Percentiles rank a stretch among this genome's conserved stretches.
Evolutionary conservation across 169 alveolate species (phyloP).

Genomic region (Fabrea salina): DNA sequence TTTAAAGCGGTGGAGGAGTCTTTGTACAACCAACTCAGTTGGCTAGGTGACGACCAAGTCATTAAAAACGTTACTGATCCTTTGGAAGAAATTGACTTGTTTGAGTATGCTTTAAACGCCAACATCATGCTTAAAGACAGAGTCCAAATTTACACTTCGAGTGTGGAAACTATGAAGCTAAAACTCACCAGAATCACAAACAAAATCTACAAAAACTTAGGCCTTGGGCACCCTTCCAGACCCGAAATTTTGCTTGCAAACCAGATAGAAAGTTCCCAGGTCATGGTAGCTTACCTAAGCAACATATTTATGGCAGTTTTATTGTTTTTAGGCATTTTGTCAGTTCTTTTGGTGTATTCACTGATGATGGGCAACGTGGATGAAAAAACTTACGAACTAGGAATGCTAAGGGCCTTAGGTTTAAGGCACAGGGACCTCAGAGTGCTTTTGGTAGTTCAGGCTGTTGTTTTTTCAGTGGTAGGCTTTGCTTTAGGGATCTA

Average conservation of each 20-base stretch:
- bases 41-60: background rate
- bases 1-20: background rate
- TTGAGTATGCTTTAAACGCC: conserved; percentile 31
- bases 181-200: conserved; percentile 28
- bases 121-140: conserved; percentile 35
- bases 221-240: background rate
- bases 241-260: conserved; percentile 27
- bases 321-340: conserved; percentile 67
- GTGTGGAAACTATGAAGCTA: conserved; percentile 11
- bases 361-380: conserved; percentile 84
- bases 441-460: conserved; percentile 49
- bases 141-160: conserved; percentile 13
- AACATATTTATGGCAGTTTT: conserved; percentile 67
- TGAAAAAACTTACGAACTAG: conserved; percentile 85
- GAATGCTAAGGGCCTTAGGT: conserved; percentile 81
- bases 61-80: background rate
- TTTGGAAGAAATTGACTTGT: background rate
- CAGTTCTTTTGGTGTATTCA: conserved; percentile 75
- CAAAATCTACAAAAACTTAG: conserved; percentile 10
- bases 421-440: conserved; percentile 29
- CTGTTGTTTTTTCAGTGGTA: conserved; percentile 71
- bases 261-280: conserved; percentile 9
- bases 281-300: conserved; percentile 59
- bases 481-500: conserved; percentile 73
- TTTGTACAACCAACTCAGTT: background rate